These are phyloP conservation scores for Cyberlindnera nakhonratchasimensis DNA, from an alignment of 805 yeast genomes.

Conservation along the genomic window DNA sequence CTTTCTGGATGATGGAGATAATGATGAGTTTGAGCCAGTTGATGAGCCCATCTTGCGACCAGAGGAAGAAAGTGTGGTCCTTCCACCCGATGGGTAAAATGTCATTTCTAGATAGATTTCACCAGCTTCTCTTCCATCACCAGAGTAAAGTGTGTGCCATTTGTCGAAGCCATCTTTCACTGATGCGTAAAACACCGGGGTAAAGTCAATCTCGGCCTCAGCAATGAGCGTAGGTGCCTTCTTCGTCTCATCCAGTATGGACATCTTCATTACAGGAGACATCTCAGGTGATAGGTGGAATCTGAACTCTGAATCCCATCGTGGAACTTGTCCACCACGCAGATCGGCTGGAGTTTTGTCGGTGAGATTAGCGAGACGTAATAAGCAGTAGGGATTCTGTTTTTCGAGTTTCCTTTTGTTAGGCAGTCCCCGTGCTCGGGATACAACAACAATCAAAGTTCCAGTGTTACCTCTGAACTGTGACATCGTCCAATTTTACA, in stretches of 20 bases:
- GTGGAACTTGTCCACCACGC: slow-evolving; percentile 94
- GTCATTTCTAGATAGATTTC: slow-evolving; percentile 88
- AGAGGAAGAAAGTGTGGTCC: slow-evolving; percentile 8
- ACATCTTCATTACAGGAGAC: slow-evolving; percentile 61
- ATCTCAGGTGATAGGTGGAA: slow-evolving; percentile 63
- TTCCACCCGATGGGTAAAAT: slow-evolving; percentile 59
- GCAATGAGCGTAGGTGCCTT: slow-evolving; percentile 87
- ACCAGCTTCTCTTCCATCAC: slow-evolving; percentile 72
- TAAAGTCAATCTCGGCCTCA: slow-evolving; percentile 71
- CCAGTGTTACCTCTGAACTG: slow-evolving; percentile 38
- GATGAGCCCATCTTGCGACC: slow-evolving; percentile 5
- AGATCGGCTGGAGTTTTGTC: slow-evolving; percentile 72
- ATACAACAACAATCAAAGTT: slow-evolving; percentile 67
- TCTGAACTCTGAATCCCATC: slow-evolving; percentile 75
- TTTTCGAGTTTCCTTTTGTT: slow-evolving; percentile 84
- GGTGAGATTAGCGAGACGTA: slow-evolving; percentile 78
- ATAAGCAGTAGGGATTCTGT: slow-evolving; percentile 87
- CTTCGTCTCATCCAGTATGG: slow-evolving; percentile 81
- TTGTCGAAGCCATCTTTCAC: slow-evolving; percentile 75
- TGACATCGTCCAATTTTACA: too few species aligned
- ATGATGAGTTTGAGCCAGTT: slow-evolving; percentile 7
- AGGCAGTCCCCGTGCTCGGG: slow-evolving; percentile 81
- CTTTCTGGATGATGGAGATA: slow-evolving; percentile 9
- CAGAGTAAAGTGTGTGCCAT: slow-evolving; percentile 73
- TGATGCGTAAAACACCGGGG: slow-evolving; percentile 63